Evolutionary conservation across 305 asterid genomes (phyloP), one percentile per base, ranked within the genome.

Genomic region (Stenogyne calaminthoides): DNA sequence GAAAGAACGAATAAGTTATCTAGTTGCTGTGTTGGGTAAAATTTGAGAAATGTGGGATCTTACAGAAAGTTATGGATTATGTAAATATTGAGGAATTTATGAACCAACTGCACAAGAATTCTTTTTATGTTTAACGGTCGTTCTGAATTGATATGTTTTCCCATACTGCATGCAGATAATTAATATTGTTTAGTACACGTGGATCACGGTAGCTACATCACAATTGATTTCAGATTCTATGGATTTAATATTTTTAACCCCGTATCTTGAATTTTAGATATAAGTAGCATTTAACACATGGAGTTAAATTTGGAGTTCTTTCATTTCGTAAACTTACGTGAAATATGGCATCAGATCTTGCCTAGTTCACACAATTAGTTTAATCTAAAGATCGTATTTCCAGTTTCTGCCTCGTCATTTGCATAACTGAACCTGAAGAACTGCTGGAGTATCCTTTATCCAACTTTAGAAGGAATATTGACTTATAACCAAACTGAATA

Each of bases 11-110:
- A 46, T 4, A n/a, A 14, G 54, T 46, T 46, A 14, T 4, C 18
- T 42, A 4, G 37, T 42, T 76, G 9, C 49, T 63, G 10, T 18
- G 14, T 29, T 69, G 77, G 70, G 4, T n/a, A 18, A 32, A 49
- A 68, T 25, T 49, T 44, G 47, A 9, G 4, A 40, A 73, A 46
- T 39, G 71, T 65, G 65, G 77, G 42, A 40, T 60, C 14, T 61
- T 52, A 6, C 34, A 18, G 68, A 56, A 15, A 32, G 49, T 5
- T 67, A 54, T 57, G 57, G 64, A 44, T 52, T 57, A 29, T 27
- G 22, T 14, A 16, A 57, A n/a, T 58, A 55, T 57, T 15, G 11
- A 54, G 20, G 22, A 63, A 51, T 42, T 66, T 56, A 29, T 70
- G 14, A 42, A 42, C 49, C n/a, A 57, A 46, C 37, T 52, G 40